Conservation (phyloP, 75 land plant genomes). For the Pinus albicaulis region DNA sequence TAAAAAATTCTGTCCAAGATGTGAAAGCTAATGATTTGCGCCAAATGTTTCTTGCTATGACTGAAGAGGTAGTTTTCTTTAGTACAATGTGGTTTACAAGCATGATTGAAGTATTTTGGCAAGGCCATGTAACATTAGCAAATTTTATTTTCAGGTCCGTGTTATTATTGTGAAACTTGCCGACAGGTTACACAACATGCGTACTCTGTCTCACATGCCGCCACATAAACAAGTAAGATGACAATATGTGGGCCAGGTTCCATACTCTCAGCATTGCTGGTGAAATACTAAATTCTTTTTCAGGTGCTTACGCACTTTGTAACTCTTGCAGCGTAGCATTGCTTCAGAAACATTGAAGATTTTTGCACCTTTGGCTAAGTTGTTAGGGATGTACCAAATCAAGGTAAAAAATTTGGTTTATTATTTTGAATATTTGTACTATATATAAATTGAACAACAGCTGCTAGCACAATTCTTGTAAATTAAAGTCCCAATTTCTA, state of each 20-base stretch:
- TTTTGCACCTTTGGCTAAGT: constrained; percentile 94
- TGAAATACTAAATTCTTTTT: neutral
- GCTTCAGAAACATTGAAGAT: constrained; percentile 93
- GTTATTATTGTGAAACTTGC: constrained; percentile 97
- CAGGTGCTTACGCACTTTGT: neutral
- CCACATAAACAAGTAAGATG: constrained; percentile 82
- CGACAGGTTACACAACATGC: constrained; percentile 96
- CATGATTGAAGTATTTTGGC: neutral
- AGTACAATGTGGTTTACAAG: neutral
- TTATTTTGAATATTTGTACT: too few species aligned
- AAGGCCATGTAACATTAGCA: constrained; percentile 1
- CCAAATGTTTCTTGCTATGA: constrained; percentile 98
- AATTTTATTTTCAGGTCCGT: constrained; percentile 63
- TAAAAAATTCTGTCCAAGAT: constrained; percentile 60
- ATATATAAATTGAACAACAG: too few species aligned
- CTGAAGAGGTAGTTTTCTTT: constrained; percentile 66
- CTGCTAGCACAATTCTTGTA: too few species aligned
- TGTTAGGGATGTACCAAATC: constrained; percentile 93
- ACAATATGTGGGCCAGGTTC: neutral
- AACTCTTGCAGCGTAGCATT: constrained; percentile 66
- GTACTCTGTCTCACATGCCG: constrained; percentile 93
- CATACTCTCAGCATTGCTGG: neutral
- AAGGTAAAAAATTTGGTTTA: constrained; percentile 47
- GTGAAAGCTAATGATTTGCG: constrained; percentile 96
- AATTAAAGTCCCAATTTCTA: too few species aligned